Percentiles rank a stretch among this genome's conserved stretches.
Evolutionary conservation across 306 rosid species (phyloP).

Genomic region (Canavalia gladiata): DNA sequence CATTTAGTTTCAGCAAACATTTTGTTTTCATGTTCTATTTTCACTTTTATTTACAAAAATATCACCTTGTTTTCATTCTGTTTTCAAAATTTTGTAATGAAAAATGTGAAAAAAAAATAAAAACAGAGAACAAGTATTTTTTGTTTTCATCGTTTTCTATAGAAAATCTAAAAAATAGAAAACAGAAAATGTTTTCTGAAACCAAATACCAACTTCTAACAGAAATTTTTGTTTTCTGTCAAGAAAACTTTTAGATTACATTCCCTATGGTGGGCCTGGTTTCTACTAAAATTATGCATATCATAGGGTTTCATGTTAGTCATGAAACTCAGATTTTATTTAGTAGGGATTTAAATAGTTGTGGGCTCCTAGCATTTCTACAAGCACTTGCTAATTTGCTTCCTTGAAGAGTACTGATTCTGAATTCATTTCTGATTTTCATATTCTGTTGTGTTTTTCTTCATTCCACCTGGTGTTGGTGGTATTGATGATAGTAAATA

Average conservation of each 20-base stretch:
- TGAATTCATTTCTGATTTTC: conserved; percentile 34
- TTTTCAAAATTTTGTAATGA: too few species aligned
- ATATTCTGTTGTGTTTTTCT: neutral
- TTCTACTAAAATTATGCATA: neutral
- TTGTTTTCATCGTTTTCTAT: too few species aligned
- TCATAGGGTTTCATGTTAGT: neutral
- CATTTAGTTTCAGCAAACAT: too few species aligned
- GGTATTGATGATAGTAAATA: conserved; percentile 1
- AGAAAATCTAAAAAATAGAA: too few species aligned
- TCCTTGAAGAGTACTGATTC: conserved; percentile 1
- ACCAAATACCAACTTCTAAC: neutral
- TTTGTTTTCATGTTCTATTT: too few species aligned
- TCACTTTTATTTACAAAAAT: too few species aligned
- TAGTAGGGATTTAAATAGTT: neutral
- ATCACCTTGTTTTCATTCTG: too few species aligned
- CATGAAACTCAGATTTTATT: neutral
- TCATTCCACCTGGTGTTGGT: neutral
- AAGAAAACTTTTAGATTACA: neutral
- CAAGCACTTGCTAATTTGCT: conserved; percentile 1
- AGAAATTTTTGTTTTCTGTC: conserved; percentile 2
- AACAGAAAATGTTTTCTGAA: too few species aligned
- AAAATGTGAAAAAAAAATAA: too few species aligned
- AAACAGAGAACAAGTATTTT: too few species aligned
- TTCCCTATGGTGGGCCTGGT: neutral
- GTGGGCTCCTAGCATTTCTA: conserved; percentile 21